phyloP scores from a whole-genome alignment of 805 yeast species.

The Candida berthetii region DNA sequence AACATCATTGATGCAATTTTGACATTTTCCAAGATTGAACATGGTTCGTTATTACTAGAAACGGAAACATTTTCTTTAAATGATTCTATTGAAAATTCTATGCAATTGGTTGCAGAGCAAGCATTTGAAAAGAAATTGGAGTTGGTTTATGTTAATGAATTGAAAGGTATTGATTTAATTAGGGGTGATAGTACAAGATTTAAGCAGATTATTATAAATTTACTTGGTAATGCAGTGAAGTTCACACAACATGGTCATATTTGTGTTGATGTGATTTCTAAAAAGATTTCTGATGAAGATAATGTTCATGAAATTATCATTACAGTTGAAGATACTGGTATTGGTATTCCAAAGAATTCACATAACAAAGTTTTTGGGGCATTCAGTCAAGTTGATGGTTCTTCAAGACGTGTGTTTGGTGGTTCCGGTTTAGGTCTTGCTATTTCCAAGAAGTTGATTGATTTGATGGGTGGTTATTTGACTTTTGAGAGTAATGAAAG shows the following conservation, averaged over 20 bases:
- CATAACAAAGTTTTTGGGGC: slow-evolving; percentile 80
- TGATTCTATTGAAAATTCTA: slow-evolving; percentile 82
- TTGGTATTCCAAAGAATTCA: slow-evolving; percentile 80
- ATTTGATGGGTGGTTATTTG: slow-evolving; percentile 85
- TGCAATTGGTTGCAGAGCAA: slow-evolving; percentile 80
- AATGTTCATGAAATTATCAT: slow-evolving; percentile 52
- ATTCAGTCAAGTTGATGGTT: slow-evolving; percentile 88
- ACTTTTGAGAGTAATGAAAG: slow-evolving; percentile 81
- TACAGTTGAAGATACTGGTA: slow-evolving; percentile 83
- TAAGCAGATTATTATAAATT: slow-evolving; percentile 75
- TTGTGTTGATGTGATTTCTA: slow-evolving; percentile 61
- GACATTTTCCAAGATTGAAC: slow-evolving; percentile 88
- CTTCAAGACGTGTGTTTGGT: slow-evolving; percentile 84
- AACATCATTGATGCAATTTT: slow-evolving; percentile 84
- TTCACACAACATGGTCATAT: slow-evolving; percentile 78
- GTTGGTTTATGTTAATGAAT: slow-evolving; percentile 71
- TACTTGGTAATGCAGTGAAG: slow-evolving; percentile 83
- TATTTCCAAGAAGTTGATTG: slow-evolving; percentile 77
- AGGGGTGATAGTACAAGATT: slow-evolving; percentile 82
- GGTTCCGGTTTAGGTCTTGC: slow-evolving; percentile 88
- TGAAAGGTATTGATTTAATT: slow-evolving; percentile 72
- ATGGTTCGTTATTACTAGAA: slow-evolving; percentile 82
- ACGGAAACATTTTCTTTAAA: slow-evolving; percentile 75
- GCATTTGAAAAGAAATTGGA: slow-evolving; percentile 79
- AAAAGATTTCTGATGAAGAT: slow-evolving; percentile 13